Evolutionary conservation across 2,329 filamentous ascomycete species (phyloP).

Genomic region (Phialophora tarda): DNA sequence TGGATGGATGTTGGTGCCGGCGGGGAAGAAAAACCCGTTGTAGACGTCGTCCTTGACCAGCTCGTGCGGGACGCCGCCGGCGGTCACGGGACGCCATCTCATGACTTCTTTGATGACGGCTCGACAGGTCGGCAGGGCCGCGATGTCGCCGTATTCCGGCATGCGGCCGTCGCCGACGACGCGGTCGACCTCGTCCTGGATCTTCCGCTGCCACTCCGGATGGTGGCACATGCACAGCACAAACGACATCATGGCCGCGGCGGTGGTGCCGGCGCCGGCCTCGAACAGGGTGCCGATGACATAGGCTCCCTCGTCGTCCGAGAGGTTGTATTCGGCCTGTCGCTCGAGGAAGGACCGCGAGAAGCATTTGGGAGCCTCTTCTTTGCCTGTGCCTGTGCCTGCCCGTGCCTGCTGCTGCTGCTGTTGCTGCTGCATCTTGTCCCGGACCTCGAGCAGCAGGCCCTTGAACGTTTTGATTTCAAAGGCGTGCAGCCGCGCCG

Average conservation of each 20-base stretch:
- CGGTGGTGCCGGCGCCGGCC: constrained; percentile 44
- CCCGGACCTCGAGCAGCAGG: constrained; percentile 43
- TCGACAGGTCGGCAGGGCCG: constrained; percentile 45
- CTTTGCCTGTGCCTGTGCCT: constrained; percentile 24
- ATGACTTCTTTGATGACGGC: constrained; percentile 51
- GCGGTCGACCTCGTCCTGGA: constrained; percentile 47
- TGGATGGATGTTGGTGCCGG: constrained; percentile 51
- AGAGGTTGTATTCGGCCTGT: constrained; percentile 39
- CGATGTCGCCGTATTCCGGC: constrained; percentile 47
- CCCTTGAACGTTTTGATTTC: constrained; percentile 42
- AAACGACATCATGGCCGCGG: constrained; percentile 43
- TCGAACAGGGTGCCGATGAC: constrained; percentile 44
- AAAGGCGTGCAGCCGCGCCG: constrained; percentile 37
- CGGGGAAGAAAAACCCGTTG: constrained; percentile 54
- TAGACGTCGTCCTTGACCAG: constrained; percentile 36
- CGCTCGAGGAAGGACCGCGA: constrained; percentile 39
- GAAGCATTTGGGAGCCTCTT: constrained; percentile 36
- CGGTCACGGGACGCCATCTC: constrained; percentile 50
- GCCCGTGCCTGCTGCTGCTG: constrained; percentile 11
- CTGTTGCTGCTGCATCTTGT: constrained; percentile 32
- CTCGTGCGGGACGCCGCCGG: constrained; percentile 36
- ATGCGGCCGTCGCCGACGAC: constrained; percentile 41
- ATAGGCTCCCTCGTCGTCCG: constrained; percentile 43
- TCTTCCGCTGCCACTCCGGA: constrained; percentile 35
- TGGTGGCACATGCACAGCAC: constrained; percentile 42